Base-by-base conservation (phyloP, 2,329 filamentous ascomycete genomes). In the Penicillium capsulatum region DNA sequence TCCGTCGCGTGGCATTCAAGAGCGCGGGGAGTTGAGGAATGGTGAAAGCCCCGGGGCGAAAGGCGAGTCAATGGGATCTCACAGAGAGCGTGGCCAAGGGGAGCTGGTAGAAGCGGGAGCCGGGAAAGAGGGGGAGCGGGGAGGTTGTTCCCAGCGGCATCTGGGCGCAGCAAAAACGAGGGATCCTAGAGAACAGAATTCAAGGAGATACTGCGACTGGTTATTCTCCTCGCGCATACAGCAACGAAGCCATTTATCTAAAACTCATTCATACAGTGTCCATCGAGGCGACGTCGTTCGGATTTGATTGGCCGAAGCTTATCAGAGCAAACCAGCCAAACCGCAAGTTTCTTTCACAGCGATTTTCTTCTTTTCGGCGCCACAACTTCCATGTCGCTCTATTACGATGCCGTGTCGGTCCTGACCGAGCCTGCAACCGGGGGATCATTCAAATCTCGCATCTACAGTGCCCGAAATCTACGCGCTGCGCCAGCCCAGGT, bases 371-470 rank as follows among this genome's bases (percentile, higher is more conserved):
- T 19, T 38, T 19, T 10, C 14, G 4, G 10, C 11, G 10, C 13
- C 10, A 14, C 17, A 16, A 15, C 24, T 38, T 36, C 38, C 31
- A 97, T 97, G 91, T 94, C 90, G 33, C 83, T 98, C 40, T 98
- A 98, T 64, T 85, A 94, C 63, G 92, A 97, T 70, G 85, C 90
- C 5, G 88, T 85, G 3, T 75, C 81, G 10, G 72, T 96, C 24
- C 69, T 98, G 40, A 76, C 77, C 3, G 76, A 75, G 5, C 68
- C 80, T 3, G 69, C 77, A 1, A 76, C 78, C n/a, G 83, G 84
- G n/a, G 88, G 87, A 13, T 95, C 87, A 17, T 75, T 97, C 48
- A 95, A 94, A 65, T 87, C 88, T 6, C 76, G 86, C 24, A 80
- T 97, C 31, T 97, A 92, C 64, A 74, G 68, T 30, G 73, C 74